A percentile compares a stretch with the other conserved stretches of the same genome.
These are phyloP conservation scores for Mrakia gelida DNA, from an alignment of 768 basidiomycete genomes.

Conservation along the genomic window DNA sequence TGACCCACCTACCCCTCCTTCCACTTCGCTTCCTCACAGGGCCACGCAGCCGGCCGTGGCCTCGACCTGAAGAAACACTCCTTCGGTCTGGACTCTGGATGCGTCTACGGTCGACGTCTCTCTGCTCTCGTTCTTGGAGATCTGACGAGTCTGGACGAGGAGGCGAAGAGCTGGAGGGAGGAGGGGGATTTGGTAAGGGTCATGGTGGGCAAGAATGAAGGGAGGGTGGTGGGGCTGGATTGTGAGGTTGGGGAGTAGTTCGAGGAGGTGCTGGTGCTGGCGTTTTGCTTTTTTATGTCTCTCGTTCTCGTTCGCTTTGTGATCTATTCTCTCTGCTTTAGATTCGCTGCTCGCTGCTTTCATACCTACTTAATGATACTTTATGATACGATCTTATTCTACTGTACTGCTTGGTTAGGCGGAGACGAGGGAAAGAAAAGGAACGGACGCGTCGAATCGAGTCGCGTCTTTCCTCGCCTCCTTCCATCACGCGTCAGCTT, in stretches of 20 bases:
- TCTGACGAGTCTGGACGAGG: neutral
- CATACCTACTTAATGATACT: no score
- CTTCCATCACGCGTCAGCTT: no score
- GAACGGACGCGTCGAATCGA: no score
- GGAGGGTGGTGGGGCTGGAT: constrained; percentile 6
- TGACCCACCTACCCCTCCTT: no score
- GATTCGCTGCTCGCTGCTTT: no score
- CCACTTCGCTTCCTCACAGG: constrained; percentile 11
- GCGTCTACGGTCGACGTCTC: constrained; percentile 49
- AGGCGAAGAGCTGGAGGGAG: neutral
- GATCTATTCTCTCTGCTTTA: no score
- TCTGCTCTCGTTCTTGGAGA: constrained; percentile 29
- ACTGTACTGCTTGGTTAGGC: no score
- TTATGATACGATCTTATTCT: no score
- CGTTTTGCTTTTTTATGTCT: neutral
- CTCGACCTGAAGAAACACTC: constrained; percentile 79
- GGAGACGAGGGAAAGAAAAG: no score
- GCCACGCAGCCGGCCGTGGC: constrained; percentile 61
- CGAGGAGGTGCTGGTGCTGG: neutral
- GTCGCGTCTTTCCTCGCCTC: no score
- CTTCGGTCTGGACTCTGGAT: constrained; percentile 80
- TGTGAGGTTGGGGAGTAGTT: constrained; percentile 7
- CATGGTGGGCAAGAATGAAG: neutral
- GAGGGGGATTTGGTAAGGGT: neutral
- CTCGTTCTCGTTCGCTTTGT: neutral